Base-by-base conservation (phyloP, 2,329 filamentous ascomycete species). In the Botrytis medusae region DNA sequence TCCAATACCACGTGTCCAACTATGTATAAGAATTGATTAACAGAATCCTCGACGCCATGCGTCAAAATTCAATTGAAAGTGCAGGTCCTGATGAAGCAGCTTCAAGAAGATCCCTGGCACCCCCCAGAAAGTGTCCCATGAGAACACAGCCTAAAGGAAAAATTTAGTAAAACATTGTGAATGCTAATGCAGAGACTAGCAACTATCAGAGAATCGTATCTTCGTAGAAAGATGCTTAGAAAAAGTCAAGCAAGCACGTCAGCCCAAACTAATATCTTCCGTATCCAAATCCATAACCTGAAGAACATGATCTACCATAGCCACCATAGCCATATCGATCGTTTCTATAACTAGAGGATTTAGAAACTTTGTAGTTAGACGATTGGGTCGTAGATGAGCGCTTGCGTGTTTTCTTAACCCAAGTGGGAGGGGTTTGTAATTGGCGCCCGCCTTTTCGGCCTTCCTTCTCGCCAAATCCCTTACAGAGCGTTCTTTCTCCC, bases 401-500 rank as follows among this genome's bases (percentile, higher is more conserved):
- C 25, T 51, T 51, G 34, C 32, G 51, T 67, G 44, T 22, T 40
- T 69, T 69, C 34, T 69, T 69, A 18, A 10, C 37, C 44, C 34
- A 32, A 20, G 4, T 60, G 9, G 20, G 18, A 44, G 51, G 37
- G 51, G 10, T 32, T 60, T 69, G 51, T 69, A 69, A 44, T 69
- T 69, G 29, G 25, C 37, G 7, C 67, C 67, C 18, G 51, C n/a
- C 37, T 59, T 69, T 37, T 60, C 67, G 10, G 37, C 25, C 1
- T 60, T 44, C 7, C 60, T 57, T n/a, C 67, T 69, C 20, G 67
- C 34, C 37, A 42, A n/a, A 40, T 69, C 67, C 9, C 48, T 32
- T 32, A 57, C 51, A 16, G 44, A 44, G 37, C 67, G 67, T 44
- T 69, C 67, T 40, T 67, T 67, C 4, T 54, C 64, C 25, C 51